Conservation (phyloP, 352 stramenopile genomes). For the Aphanomyces astaci region DNA sequence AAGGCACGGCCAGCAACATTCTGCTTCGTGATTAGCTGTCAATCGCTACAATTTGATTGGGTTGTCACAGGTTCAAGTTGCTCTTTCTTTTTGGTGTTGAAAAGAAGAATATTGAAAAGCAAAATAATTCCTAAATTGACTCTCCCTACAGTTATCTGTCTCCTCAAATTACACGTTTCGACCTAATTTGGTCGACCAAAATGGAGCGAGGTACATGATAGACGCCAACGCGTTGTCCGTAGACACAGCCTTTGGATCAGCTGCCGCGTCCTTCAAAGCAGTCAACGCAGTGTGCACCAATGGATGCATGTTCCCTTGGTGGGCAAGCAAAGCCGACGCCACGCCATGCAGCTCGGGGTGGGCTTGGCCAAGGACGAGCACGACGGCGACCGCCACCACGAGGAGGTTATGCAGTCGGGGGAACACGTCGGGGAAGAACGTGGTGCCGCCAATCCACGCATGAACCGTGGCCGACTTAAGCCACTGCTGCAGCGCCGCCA, state of each 20-base stretch:
- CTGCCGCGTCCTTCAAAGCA: background rate
- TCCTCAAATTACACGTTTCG: no score
- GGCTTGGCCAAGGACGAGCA: background rate
- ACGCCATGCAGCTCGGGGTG: background rate
- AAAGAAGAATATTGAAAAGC: no score
- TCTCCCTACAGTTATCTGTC: no score
- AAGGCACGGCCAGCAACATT: no score
- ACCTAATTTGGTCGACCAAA: background rate
- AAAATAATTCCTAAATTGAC: no score
- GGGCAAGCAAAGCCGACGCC: background rate
- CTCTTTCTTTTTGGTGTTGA: no score
- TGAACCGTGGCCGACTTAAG: background rate
- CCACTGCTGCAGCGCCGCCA: background rate
- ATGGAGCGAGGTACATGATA: background rate
- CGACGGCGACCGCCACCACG: background rate
- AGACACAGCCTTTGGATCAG: background rate
- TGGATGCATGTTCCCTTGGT: conserved; percentile 16
- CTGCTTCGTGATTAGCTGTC: no score
- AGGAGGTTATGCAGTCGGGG: conserved; percentile 13
- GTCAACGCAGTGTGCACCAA: background rate
- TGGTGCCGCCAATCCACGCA: conserved; percentile 21
- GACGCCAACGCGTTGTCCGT: background rate
- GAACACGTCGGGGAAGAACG: conserved; percentile 18
- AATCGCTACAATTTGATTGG: no score
- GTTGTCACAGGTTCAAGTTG: no score